phyloP scores from a whole-genome alignment of 345 rosid genomes.

The Heritiera fomes region DNA sequence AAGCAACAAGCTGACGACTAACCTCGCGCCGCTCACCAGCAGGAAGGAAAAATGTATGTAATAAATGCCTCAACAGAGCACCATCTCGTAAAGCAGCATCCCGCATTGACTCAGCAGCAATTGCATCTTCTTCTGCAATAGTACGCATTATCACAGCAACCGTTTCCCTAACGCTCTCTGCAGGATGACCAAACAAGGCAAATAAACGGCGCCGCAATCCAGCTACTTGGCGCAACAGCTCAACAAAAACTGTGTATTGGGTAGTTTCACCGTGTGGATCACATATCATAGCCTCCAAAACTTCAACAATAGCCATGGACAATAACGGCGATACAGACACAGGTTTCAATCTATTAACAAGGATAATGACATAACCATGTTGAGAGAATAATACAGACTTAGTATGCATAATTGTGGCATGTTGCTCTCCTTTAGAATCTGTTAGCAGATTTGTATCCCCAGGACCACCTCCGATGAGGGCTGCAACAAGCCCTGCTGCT shows the following conservation, averaged over 20 bases:
- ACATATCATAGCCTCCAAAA: constrained; percentile 97
- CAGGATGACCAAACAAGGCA: constrained; percentile 99
- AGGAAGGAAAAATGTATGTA: constrained; percentile 85
- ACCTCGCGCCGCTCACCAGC: constrained; percentile 94
- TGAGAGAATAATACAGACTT: constrained; percentile 89
- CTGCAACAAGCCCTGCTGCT: constrained; percentile 82
- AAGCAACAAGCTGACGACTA: constrained; percentile 98
- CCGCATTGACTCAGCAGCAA: constrained; percentile 99
- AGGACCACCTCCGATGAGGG: constrained; percentile 87
- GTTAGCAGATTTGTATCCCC: constrained; percentile 54
- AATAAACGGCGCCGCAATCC: constrained; percentile 93
- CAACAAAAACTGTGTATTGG: constrained; percentile 92
- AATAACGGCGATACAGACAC: constrained; percentile 91
- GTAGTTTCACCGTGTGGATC: constrained; percentile 99
- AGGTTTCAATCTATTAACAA: constrained; percentile 90
- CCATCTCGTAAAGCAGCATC: constrained; percentile 99
- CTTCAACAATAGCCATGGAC: constrained; percentile 97
- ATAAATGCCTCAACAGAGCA: constrained; percentile 93
- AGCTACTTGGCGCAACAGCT: constrained; percentile 93
- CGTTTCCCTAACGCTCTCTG: constrained; percentile 95
- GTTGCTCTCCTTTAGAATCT: constrained; percentile 87
- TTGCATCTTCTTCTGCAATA: constrained; percentile 99
- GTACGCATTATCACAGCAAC: constrained; percentile 98
- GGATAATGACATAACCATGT: constrained; percentile 67
- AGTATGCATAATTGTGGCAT: constrained; percentile 95